Evolutionary conservation across 2,329 filamentous ascomycete species (phyloP), one percentile per base, ranked within the genome.

Genomic region (Talaromyces sp.): DNA sequence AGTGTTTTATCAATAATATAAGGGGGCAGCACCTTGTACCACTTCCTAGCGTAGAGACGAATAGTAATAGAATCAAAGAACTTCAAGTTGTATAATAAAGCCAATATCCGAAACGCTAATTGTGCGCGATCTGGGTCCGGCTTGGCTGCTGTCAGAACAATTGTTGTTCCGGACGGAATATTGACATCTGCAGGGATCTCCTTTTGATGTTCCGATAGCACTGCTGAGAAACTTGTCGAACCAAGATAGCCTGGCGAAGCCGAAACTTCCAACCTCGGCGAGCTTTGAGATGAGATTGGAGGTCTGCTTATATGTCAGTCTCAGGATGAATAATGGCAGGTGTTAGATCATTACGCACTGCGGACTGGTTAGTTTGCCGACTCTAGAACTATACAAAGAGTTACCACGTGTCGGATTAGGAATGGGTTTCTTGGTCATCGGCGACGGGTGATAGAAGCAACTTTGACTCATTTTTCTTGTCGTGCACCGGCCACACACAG

Each of bases 391-490:
- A 60, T 67, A 71, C 4, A 64, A 68, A 35, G 70, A 43, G 33
- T 67, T 68, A 43, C 64, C 70, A 9, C 67, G 60, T 6, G 65
- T 58, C 14, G 65, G 65, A 9, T 59, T 60, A 45, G 33, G 33
- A 10, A 22, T 37, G n/a, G 61, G 63, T 33, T 69, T 67, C 35
- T 72, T 77, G 22, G 75, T 77, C 76, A 78, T 78, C 3, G 75
- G 76, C 6, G 76, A 74, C 57, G 76, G 76, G 65, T 78, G 76
- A 60, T 78, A 77, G 54, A 75, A 76, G 58, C 76, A 78, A 65
- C 70, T 68, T 19, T 72, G 68, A 8, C 62, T 66, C 52, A 75
- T 74, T 31, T 72, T 70, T 58, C 74, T 76, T 22, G 65, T 47
- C 16, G 54, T 45, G 27, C 65, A 66, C 16, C 65, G 65, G 37